Evolutionary conservation across 2,329 filamentous ascomycete species (phyloP).

Genomic region (Diplodia scrobiculata): DNA sequence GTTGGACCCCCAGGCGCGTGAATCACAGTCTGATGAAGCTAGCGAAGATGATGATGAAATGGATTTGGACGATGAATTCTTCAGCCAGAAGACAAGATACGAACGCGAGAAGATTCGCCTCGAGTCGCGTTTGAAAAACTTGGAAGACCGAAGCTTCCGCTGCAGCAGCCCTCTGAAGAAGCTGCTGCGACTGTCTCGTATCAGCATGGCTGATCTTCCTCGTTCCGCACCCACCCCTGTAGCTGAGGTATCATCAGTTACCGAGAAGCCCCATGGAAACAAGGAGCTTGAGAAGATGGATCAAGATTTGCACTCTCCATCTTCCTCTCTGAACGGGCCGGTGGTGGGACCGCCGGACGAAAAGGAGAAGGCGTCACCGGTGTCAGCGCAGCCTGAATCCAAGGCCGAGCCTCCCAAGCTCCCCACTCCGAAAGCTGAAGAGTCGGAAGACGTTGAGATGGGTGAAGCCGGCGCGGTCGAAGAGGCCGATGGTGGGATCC

Average conservation of each 20-base stretch:
- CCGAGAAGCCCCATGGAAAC: background rate
- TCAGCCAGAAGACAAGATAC: constrained; percentile 52
- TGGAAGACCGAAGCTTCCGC: constrained; percentile 48
- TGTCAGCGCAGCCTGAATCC: background rate
- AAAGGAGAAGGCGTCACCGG: constrained; percentile 4
- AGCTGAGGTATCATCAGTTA: constrained; percentile 25
- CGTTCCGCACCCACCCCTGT: background rate
- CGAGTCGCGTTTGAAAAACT: constrained; percentile 48
- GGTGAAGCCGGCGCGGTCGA: constrained; percentile 17
- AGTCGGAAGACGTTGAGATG: constrained; percentile 37
- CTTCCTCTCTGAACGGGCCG: background rate
- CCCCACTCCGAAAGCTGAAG: constrained; percentile 43
- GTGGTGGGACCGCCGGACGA: background rate
- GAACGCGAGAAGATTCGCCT: constrained; percentile 50
- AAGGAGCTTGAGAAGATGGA: constrained; percentile 15
- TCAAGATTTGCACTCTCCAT: background rate
- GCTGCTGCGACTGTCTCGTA: constrained; percentile 46
- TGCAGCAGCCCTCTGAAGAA: constrained; percentile 50
- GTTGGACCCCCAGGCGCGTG: background rate
- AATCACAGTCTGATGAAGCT: constrained; percentile 27
- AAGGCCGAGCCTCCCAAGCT: constrained; percentile 31
- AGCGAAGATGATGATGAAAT: constrained; percentile 53
- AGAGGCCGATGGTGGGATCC: constrained; percentile 31
- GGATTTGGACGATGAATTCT: constrained; percentile 49
- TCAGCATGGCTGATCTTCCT: constrained; percentile 42